phyloP scores from a whole-genome alignment of 495 filamentous ascomycete genomes.

The Neurospora sp. region DNA sequence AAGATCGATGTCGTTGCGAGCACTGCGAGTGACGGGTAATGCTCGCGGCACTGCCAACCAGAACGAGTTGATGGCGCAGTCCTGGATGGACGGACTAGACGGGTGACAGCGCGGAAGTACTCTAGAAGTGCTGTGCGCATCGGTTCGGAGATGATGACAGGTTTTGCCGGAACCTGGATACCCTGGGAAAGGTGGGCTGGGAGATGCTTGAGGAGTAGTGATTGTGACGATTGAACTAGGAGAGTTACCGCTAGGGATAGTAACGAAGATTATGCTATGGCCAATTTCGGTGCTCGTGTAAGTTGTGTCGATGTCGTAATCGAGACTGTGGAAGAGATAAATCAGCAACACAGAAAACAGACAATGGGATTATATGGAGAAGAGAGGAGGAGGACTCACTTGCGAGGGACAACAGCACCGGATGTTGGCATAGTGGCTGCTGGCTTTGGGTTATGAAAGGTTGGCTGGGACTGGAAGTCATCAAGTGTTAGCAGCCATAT shows the following conservation, averaged over 20 bases:
- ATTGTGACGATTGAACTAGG: conserved; percentile 2
- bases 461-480: too few relatives aligned
- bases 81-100: too few relatives aligned
- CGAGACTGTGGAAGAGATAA: not conserved
- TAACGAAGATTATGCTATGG: conserved; percentile 26
- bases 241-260: conserved; percentile 12
- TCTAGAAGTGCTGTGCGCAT: too few relatives aligned
- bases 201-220: not conserved
- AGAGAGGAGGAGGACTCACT: conserved; percentile 7
- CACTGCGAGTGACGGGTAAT: too few relatives aligned
- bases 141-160: too few relatives aligned
- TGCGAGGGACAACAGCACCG: conserved; percentile 12
- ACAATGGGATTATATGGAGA: not conserved
- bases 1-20: too few relatives aligned
- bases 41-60: too few relatives aligned
- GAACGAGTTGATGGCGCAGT: too few relatives aligned
- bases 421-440: not conserved
- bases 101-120: too few relatives aligned
- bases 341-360: conserved; percentile 3
- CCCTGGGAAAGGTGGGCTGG: not conserved
- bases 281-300: conserved; percentile 13
- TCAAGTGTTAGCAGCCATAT: too few relatives aligned
- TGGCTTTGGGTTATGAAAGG: too few relatives aligned
- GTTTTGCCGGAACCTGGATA: not conserved
- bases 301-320: conserved; percentile 5